phyloP scores from a whole-genome alignment of 306 rosid genomes.

The Prunus dulcis region DNA sequence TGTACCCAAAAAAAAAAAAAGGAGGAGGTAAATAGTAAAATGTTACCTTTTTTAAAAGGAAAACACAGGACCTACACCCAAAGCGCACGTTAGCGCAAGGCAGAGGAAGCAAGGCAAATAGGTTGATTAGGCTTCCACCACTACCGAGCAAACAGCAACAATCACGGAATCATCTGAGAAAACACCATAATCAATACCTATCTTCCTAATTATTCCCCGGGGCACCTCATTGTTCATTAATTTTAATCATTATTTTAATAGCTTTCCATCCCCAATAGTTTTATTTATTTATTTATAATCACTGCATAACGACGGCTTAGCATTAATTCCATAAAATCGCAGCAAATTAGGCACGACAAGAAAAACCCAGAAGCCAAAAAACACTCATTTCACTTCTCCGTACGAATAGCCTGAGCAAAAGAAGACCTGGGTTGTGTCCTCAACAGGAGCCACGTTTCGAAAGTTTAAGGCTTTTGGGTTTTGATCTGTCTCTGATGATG shows the following conservation, averaged over 20 bases:
- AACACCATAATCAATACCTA: not conserved
- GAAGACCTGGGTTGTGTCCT: not conserved
- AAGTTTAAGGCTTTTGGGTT: not conserved
- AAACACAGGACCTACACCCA: not conserved
- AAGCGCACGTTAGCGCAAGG: conserved; percentile 27
- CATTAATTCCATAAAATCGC: not conserved
- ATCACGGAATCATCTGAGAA: conserved; percentile 25
- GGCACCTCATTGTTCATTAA: not conserved
- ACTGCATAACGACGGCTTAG: not conserved
- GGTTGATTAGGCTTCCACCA: conserved; percentile 20
- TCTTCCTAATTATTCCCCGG: not conserved
- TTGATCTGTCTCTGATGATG: not conserved
- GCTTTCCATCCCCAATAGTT: no score
- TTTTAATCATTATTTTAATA: not conserved
- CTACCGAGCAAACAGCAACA: conserved; percentile 19
- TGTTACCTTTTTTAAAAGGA: not conserved
- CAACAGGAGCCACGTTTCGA: not conserved
- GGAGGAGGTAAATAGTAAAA: not conserved
- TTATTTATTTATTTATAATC: not conserved
- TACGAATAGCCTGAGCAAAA: not conserved
- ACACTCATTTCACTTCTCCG: not conserved
- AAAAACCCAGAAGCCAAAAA: not conserved
- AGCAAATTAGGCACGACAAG: not conserved
- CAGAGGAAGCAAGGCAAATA: conserved; percentile 9
- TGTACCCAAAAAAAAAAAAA: not conserved